These are phyloP conservation scores for Chytriomyces hyalinus DNA, from an alignment of 192 early-diverging fungal species.

Conservation along the genomic window DNA sequence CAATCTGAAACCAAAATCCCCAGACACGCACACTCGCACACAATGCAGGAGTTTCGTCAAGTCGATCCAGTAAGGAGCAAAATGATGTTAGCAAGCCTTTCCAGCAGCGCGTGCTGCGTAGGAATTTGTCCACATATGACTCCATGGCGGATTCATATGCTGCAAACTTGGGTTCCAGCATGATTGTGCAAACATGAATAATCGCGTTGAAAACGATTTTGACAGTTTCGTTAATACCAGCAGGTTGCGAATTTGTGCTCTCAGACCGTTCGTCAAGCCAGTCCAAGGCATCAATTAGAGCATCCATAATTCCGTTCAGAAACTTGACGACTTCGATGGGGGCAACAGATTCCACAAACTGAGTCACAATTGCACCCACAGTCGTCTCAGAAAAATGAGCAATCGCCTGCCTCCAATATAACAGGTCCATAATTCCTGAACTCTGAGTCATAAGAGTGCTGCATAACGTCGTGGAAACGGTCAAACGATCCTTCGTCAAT, in stretches of 20 bases:
- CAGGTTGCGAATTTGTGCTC: background rate
- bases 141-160: constrained; percentile 64
- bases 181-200: constrained; percentile 62
- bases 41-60: constrained; percentile 47
- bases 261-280: constrained; percentile 6
- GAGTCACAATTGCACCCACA: constrained; percentile 41
- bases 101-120: constrained; percentile 48
- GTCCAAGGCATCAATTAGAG: constrained; percentile 66
- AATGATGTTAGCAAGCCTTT: constrained; percentile 40
- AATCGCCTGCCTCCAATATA: constrained; percentile 64
- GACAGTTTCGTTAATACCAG: constrained; percentile 3
- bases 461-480: constrained; percentile 63
- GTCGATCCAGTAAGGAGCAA: constrained; percentile 44
- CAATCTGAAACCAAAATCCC: constrained; percentile 51
- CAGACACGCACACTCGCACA: constrained; percentile 67
- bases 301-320: constrained; percentile 64
- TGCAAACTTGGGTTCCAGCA: constrained; percentile 65
- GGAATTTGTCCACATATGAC: constrained; percentile 62
- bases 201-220: constrained; percentile 57
- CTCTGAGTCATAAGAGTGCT: constrained; percentile 73
- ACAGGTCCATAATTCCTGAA: constrained; percentile 62
- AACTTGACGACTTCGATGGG: constrained; percentile 77
- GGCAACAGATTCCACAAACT: constrained; percentile 48
- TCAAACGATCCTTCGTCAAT: constrained; percentile 53
- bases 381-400: constrained; percentile 32